A percentile compares a stretch with the other conserved stretches of the same genome.
Conservation (phyloP, 805 yeast species). For the Metschnikowia borealis region DNA sequence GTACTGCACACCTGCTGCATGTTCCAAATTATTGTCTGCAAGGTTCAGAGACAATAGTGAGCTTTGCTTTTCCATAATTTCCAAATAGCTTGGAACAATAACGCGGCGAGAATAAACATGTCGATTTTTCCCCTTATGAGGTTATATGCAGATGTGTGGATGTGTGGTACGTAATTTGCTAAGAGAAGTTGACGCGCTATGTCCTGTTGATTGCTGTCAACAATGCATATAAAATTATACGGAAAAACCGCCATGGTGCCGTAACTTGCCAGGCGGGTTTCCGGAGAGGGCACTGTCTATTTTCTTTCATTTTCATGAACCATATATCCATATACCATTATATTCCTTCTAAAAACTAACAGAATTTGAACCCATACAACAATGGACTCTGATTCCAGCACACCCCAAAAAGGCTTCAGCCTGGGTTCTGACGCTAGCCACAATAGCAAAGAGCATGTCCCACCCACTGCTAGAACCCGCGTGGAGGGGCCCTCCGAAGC, state of each 20-base stretch:
- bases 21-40: not conserved
- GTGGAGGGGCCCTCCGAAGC: not conserved
- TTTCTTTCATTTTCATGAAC: not conserved
- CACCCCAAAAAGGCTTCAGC: not conserved
- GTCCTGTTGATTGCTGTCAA: not conserved
- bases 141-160: too few species aligned
- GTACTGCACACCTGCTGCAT: not conserved
- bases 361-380: not conserved
- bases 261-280: not conserved
- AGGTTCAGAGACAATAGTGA: not conserved
- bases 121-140: not conserved
- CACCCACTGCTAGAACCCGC: not conserved
- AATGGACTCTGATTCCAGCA: not conserved
- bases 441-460: not conserved
- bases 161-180: not conserved
- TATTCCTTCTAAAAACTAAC: too few species aligned
- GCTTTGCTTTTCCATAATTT: not conserved
- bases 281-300: not conserved
- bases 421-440: slow-evolving; percentile 1
- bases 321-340: too few species aligned
- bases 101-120: too few species aligned
- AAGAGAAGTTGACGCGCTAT: not conserved
- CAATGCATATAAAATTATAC: not conserved
- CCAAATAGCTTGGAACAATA: too few species aligned
- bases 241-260: slow-evolving; percentile 1